Base-by-base conservation (phyloP, 495 filamentous ascomycete genomes). In the Aeminium ludgeri region DNA sequence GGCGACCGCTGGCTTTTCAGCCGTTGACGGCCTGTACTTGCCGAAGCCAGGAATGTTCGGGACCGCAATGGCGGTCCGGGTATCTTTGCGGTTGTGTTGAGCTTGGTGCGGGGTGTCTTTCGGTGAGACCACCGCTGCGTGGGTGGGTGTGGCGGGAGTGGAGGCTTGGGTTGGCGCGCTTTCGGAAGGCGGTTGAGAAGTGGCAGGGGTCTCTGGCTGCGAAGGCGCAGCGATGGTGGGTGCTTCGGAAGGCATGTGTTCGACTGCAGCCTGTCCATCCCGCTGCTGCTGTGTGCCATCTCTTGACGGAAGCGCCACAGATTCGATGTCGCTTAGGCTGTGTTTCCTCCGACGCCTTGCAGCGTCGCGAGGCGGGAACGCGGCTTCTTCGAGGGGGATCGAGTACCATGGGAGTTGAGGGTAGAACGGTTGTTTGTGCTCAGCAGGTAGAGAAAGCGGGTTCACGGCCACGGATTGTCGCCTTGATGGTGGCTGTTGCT, bases 321-420 rank as follows among this genome's bases (percentile, higher is more conserved):
- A 47, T 16, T 57, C 47, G 10, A 56, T 57, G 5, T 56, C 49
- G 12, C 59, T 54, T 23, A 70, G 51, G 6, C 48, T 49, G 25
- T 62, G 63, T 30, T 48, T 50, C 48, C 56, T 62, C 38, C 67
- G 57, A 38, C 61, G 64, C 51, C 58, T 60, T 40, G 57, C 55
- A 19, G 55, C 58, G 31, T 55, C 55, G 51, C 63, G 53, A 2
- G 62, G 55, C 19, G 86, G 83, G 54, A 89, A 92, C 3, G 70
- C 56, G 5, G 37, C n/a, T 29, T 27, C 30, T 12, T 59, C 48
- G 17, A 79, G 74, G 2, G 77, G 73, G 25, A 68, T 65, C 19
- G 85, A 92, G n/a, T 77, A 64, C 85, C 85, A 92, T 10, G 86
- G 86, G 2, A 94, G 62, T 74, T 82, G 12, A 50, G 76, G 68